Evolutionary conservation across 225 moss, liverwort and hornwort species (phyloP).

Genomic region (Lunularia cruciata): DNA sequence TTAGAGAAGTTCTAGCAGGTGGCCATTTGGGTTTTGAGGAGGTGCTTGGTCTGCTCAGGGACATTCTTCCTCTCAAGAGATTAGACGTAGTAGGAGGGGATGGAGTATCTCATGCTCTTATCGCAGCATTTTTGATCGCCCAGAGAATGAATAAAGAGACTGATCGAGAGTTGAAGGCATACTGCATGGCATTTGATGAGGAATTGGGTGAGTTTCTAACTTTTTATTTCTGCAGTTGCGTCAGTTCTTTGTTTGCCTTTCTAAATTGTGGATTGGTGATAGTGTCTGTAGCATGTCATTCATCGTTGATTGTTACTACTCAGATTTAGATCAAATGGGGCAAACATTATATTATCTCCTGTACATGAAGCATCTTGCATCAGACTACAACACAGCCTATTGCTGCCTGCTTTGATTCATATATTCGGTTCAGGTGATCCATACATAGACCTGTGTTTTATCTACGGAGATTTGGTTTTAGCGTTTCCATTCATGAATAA

Average conservation of each 20-base stretch:
- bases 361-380: no score
- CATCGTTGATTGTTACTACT: no score
- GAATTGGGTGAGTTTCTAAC: constrained; percentile 59
- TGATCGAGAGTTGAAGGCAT: constrained; percentile 75
- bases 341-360: no score
- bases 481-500: no score
- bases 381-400: no score
- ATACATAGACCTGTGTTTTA: no score
- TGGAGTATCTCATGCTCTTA: constrained; percentile 57
- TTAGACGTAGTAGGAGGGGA: constrained; percentile 25
- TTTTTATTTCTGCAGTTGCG: not conserved
- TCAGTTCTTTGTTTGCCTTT: not conserved
- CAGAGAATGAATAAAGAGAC: constrained; percentile 88
- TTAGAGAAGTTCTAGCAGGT: constrained; percentile 72
- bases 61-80: constrained; percentile 57
- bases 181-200: constrained; percentile 87
- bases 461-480: no score
- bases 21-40: constrained; percentile 74
- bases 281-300: no score
- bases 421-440: no score
- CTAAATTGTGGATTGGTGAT: not conserved
- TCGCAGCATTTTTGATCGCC: constrained; percentile 76
- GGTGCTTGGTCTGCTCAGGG: constrained; percentile 56
- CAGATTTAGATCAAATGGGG: no score
- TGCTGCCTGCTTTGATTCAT: no score